phyloP scores from a whole-genome alignment of 495 filamentous ascomycete genomes.

The Clavariopsis aquatica region DNA sequence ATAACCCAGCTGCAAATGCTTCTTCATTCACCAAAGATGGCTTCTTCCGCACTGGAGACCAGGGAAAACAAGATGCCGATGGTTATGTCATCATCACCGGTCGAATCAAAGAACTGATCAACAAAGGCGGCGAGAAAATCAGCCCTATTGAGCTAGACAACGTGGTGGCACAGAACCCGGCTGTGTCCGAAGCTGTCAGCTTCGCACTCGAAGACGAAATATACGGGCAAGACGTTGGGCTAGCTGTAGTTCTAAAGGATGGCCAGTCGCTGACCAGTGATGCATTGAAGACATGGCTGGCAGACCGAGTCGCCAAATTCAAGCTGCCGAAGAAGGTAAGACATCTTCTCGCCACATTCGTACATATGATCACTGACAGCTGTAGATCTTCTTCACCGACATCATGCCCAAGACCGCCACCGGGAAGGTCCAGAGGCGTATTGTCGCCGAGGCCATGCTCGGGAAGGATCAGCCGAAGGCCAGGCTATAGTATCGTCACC shows the following conservation, averaged over 20 bases:
- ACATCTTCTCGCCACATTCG: slow-evolving; percentile 6
- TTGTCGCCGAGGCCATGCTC: slow-evolving; percentile 77
- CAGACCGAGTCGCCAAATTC: slow-evolving; percentile 69
- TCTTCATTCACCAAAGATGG: slow-evolving; percentile 67
- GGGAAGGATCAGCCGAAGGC: slow-evolving; percentile 50
- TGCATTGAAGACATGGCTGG: slow-evolving; percentile 67
- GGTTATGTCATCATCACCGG: slow-evolving; percentile 49
- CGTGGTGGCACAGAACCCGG: slow-evolving; percentile 65
- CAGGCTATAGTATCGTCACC: slow-evolving; percentile 31
- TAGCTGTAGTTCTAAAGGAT: slow-evolving; percentile 72
- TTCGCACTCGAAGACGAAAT: slow-evolving; percentile 75
- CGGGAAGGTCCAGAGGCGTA: slow-evolving; percentile 78
- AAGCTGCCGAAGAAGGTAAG: slow-evolving; percentile 80
- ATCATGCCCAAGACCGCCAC: slow-evolving; percentile 89
- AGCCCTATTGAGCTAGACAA: slow-evolving; percentile 82
- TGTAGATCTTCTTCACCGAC: slow-evolving; percentile 72
- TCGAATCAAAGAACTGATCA: slow-evolving; percentile 50
- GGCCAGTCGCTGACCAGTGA: slow-evolving; percentile 54
- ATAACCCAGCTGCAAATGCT: slow-evolving; percentile 72
- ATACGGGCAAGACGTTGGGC: slow-evolving; percentile 80
- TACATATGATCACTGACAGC: slow-evolving; percentile 4
- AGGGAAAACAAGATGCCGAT: slow-evolving; percentile 68
- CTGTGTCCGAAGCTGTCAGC: slow-evolving; percentile 73
- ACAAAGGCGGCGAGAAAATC: slow-evolving; percentile 51
- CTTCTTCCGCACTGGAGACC: slow-evolving; percentile 83